A percentile compares a stretch with the other conserved stretches of the same genome.
These are phyloP conservation scores for Globisporangium splendens DNA, from an alignment of 352 stramenopile species.

Conservation along the genomic window DNA sequence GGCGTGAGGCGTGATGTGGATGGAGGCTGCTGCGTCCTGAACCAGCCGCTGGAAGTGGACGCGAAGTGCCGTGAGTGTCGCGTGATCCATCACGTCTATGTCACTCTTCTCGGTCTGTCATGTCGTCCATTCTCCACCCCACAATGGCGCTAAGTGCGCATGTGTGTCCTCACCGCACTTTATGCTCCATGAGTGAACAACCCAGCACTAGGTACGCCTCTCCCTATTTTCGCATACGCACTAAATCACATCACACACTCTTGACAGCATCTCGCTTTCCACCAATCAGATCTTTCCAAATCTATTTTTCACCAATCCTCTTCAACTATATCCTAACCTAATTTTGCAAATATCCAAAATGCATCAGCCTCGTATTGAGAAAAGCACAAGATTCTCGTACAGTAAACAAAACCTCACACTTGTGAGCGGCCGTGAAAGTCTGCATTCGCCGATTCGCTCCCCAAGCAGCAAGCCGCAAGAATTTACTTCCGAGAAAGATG, in stretches of 20 bases:
- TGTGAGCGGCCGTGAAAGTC: background rate
- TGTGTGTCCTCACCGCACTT: background rate
- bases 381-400: background rate
- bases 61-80: background rate
- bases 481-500: constrained; percentile 28
- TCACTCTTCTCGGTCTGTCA: background rate
- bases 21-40: too few species aligned
- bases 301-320: constrained; percentile 5
- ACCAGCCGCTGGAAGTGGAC: too few species aligned
- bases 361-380: background rate
- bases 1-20: too few species aligned
- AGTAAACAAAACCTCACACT: background rate
- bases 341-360: background rate
- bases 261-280: too few species aligned
- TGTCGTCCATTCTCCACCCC: background rate
- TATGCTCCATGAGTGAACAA: too few species aligned
- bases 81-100: constrained; percentile 1
- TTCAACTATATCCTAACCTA: background rate
- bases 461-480: constrained; percentile 12
- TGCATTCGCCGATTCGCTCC: constrained; percentile 37
- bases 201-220: too few species aligned
- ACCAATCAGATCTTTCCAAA: too few species aligned
- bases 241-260: too few species aligned
- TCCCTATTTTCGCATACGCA: too few species aligned
- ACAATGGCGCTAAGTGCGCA: background rate